A percentile compares a stretch with the other conserved stretches of the same genome.
These are phyloP conservation scores for Ceratobasidium sp. DNA, from an alignment of 1,284 basidiomycete species.

Conservation along the genomic window DNA sequence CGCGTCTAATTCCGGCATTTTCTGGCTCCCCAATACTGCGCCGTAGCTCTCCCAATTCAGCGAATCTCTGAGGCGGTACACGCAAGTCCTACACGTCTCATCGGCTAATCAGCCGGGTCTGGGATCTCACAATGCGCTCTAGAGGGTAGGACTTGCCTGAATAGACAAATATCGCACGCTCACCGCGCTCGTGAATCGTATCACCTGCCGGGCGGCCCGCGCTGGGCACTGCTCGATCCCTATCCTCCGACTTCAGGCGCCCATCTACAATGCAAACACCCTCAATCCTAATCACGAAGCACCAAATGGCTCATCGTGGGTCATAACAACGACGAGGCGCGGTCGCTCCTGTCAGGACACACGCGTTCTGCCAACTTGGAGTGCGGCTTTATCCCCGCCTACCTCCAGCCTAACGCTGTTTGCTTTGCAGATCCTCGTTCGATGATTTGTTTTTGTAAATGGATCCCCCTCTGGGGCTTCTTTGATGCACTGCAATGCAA, in stretches of 20 bases:
- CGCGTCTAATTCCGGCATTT: not conserved
- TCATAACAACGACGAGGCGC: not conserved
- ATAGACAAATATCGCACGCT: not conserved
- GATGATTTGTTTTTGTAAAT: not conserved
- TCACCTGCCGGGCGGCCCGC: not conserved
- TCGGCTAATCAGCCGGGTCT: not conserved
- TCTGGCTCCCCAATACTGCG: not conserved
- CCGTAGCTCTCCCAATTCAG: not conserved
- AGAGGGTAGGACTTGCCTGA: not conserved
- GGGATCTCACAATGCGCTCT: not conserved
- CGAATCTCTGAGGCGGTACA: not conserved
- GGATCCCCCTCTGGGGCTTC: not conserved
- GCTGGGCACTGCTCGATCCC: not conserved
- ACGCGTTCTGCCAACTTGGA: conserved; percentile 2
- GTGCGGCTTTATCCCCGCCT: not conserved
- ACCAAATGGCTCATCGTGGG: not conserved
- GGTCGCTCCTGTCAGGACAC: conserved; percentile 19
- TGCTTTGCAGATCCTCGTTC: not conserved
- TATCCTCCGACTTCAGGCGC: not conserved
- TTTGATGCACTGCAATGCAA: conserved; percentile 10
- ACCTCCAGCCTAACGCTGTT: not conserved
- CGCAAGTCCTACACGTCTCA: not conserved
- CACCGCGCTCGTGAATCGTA: not conserved
- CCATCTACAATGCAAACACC: not conserved
- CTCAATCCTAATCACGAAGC: not conserved